These are phyloP conservation scores for Rubus parviflorus DNA, from an alignment of 306 rosid genomes.

Conservation along the genomic window DNA sequence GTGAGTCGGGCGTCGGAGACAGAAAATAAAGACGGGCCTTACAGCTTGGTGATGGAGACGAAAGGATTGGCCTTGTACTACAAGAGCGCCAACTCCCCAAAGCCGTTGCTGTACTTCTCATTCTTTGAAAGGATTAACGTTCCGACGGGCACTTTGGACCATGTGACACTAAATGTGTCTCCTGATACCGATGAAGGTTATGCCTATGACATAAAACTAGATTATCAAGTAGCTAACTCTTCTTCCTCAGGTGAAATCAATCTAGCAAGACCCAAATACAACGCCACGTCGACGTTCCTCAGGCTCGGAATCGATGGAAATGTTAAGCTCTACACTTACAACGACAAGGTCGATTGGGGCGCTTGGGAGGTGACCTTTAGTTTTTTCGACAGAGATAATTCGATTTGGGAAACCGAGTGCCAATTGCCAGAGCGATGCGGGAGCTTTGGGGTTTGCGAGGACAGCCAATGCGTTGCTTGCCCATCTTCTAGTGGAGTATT, in stretches of 20 bases:
- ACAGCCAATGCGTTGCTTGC: conserved; percentile 65
- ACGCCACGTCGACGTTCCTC: conserved; percentile 43
- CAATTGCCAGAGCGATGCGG: conserved; percentile 59
- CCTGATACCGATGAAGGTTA: conserved; percentile 17
- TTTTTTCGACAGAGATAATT: conserved; percentile 39
- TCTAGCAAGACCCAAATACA: conserved; percentile 46
- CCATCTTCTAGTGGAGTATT: conserved; percentile 48
- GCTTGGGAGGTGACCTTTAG: conserved; percentile 48
- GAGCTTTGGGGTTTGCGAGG: conserved; percentile 49
- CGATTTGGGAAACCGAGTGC: conserved; percentile 38
- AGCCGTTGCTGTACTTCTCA: conserved; percentile 38
- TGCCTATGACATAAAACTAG: conserved; percentile 31
- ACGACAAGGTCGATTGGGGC: conserved; percentile 36
- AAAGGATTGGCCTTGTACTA: conserved; percentile 1
- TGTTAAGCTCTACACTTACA: conserved; percentile 41
- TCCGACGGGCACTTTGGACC: conserved; percentile 24
- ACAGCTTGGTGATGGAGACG: conserved; percentile 25
- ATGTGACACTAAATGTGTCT: conserved; percentile 32
- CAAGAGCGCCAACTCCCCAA: conserved; percentile 47
- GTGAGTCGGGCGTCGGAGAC: conserved; percentile 47
- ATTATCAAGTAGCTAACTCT: conserved; percentile 9
- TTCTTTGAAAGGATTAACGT: conserved; percentile 8
- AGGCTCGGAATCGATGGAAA: conserved; percentile 69
- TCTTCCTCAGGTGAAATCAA: conserved; percentile 13
- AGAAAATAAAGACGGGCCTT: conserved; percentile 46